Percentiles rank a stretch among this genome's conserved stretches.
phyloP scores from a whole-genome alignment of 1,284 basidiomycete genomes.

The Macrocybe sp. region DNA sequence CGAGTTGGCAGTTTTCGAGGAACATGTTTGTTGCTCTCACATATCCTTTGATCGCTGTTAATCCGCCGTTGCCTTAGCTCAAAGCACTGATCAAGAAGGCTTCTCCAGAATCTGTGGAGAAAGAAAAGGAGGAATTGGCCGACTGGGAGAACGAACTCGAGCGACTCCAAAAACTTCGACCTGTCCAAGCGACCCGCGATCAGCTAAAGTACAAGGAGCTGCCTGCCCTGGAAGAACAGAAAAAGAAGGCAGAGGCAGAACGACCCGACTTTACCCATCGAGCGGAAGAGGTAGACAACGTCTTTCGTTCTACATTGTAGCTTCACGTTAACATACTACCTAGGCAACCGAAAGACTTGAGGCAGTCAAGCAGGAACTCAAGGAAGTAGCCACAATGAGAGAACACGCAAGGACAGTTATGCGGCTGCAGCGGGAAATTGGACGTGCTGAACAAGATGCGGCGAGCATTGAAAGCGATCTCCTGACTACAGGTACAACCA shows the following conservation, averaged over 20 bases:
- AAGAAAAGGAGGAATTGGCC: conserved; percentile 43
- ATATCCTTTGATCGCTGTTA: not conserved
- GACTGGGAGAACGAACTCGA: conserved; percentile 62
- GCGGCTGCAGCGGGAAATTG: conserved; percentile 61
- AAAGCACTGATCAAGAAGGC: conserved; percentile 49
- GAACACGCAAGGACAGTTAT: conserved; percentile 60
- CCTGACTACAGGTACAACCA: conserved; percentile 65
- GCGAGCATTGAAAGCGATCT: conserved; percentile 67
- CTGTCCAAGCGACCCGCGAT: conserved; percentile 45
- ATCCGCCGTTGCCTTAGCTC: conserved; percentile 32
- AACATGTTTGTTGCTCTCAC: conserved; percentile 40
- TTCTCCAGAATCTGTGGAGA: conserved; percentile 33
- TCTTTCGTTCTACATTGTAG: not conserved
- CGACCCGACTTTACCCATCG: conserved; percentile 45
- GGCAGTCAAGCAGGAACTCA: conserved; percentile 45
- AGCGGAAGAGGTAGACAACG: conserved; percentile 51
- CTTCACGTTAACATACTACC: conserved; percentile 5
- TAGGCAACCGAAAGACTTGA: conserved; percentile 47
- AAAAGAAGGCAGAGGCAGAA: conserved; percentile 51
- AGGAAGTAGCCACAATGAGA: conserved; percentile 64
- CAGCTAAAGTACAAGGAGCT: conserved; percentile 60
- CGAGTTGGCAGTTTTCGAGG: conserved; percentile 64
- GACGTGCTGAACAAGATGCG: conserved; percentile 63
- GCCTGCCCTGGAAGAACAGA: conserved; percentile 60
- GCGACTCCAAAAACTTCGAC: conserved; percentile 52